A percentile compares a stretch with the other conserved stretches of the same genome.
These are phyloP conservation scores for Furcasterigmium sp. DNA, from an alignment of 2,329 filamentous ascomycete species.

Conservation along the genomic window DNA sequence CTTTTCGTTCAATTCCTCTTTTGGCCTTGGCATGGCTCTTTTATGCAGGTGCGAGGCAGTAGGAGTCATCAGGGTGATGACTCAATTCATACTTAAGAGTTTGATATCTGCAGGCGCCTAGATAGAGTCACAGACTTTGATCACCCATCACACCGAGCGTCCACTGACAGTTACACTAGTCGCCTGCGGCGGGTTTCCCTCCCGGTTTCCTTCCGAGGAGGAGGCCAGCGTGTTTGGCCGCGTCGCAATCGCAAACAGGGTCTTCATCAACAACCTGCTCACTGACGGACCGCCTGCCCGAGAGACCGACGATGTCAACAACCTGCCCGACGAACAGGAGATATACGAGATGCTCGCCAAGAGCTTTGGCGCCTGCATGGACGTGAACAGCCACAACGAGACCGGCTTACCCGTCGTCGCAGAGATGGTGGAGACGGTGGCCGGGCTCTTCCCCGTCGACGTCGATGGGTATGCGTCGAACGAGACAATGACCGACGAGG, in stretches of 20 bases:
- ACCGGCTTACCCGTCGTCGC: neutral
- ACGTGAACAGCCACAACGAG: neutral
- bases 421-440: neutral
- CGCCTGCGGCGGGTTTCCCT: neutral
- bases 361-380: neutral
- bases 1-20: no score
- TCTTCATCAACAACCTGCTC: neutral
- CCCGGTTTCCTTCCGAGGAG: neutral
- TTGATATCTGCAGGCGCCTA: no score
- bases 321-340: neutral
- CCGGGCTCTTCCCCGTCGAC: neutral
- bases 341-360: neutral
- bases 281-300: neutral
- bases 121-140: no score
- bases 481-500: neutral
- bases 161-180: neutral
- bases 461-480: neutral
- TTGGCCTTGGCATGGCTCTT: no score
- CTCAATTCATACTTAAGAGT: no score
- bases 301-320: no score
- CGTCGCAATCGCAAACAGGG: neutral
- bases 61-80: no score
- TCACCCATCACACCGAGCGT: neutral
- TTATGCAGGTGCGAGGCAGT: no score
- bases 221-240: neutral